Evolutionary conservation across 768 basidiomycete genomes (phyloP).

Genomic region (Mycena alexandri): DNA sequence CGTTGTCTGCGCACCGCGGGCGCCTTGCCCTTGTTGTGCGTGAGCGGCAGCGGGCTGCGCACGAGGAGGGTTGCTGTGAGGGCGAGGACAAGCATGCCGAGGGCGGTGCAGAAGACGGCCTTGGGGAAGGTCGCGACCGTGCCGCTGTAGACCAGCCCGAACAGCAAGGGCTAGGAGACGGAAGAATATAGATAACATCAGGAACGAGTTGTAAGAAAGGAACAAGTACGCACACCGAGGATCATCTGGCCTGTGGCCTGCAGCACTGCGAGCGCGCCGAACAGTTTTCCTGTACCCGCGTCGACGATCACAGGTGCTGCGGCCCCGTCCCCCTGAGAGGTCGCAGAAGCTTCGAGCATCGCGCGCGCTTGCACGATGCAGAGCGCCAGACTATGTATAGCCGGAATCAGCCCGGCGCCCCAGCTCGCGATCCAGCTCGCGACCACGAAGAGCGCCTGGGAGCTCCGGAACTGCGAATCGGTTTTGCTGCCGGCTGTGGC

Average conservation of each 20-base stretch:
- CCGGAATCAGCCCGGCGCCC: conserved; percentile 78
- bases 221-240: conserved; percentile 53
- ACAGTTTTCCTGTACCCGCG: conserved; percentile 65
- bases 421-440: conserved; percentile 70
- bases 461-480: conserved; percentile 32
- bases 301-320: conserved; percentile 40
- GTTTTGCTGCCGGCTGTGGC: background rate
- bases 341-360: conserved; percentile 42
- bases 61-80: conserved; percentile 54
- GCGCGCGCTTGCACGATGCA: conserved; percentile 66
- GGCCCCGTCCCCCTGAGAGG: conserved; percentile 23
- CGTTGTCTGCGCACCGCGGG: conserved; percentile 25
- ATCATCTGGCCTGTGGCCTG: conserved; percentile 81
- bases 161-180: conserved; percentile 69
- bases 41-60: conserved; percentile 57
- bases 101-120: conserved; percentile 74
- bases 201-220: background rate
- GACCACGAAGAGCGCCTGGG: conserved; percentile 68
- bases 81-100: conserved; percentile 59
- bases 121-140: conserved; percentile 80
- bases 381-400: conserved; percentile 78
- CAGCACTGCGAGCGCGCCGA: conserved; percentile 79
- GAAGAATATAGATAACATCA: background rate
- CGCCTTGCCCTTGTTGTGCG: conserved; percentile 37
- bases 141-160: conserved; percentile 76